Percentiles rank a stretch among this genome's conserved stretches.
Evolutionary conservation across 768 basidiomycete genomes (phyloP).

Genomic region (Lentinula detonsa): DNA sequence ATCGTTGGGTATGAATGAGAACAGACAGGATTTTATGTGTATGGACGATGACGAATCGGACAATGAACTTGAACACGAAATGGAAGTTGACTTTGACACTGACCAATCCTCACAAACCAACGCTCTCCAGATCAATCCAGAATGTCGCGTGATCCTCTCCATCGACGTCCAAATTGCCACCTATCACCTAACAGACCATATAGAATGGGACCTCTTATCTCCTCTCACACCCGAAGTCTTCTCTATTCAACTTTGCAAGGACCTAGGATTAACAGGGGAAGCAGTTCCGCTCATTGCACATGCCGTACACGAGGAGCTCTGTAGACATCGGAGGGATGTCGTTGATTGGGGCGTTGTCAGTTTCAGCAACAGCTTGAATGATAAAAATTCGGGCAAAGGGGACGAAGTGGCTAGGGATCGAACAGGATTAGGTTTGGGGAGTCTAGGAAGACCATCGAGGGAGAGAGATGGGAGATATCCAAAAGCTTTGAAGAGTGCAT

Average conservation of each 20-base stretch:
- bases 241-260: slow-evolving; percentile 69
- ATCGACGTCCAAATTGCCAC: slow-evolving; percentile 96
- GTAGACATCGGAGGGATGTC: slow-evolving; percentile 93
- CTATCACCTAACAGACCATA: slow-evolving; percentile 87
- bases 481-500: slow-evolving; percentile 77
- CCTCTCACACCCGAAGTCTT: slow-evolving; percentile 87
- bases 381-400: slow-evolving; percentile 13
- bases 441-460: slow-evolving; percentile 63
- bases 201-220: slow-evolving; percentile 98
- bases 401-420: slow-evolving; percentile 61
- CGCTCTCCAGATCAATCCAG: background rate
- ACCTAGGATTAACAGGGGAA: slow-evolving; percentile 85
- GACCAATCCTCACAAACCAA: background rate
- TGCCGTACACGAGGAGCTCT: slow-evolving; percentile 91
- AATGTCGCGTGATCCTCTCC: slow-evolving; percentile 29
- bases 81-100: background rate
- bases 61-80: background rate
- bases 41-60: background rate
- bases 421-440: slow-evolving; percentile 73
- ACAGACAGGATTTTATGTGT: background rate
- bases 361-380: slow-evolving; percentile 21
- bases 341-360: slow-evolving; percentile 91
- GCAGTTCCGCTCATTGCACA: slow-evolving; percentile 86
- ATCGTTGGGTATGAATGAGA: background rate
- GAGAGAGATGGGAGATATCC: slow-evolving; percentile 64